Conservation (phyloP, 169 alveolate genomes). For the Cryptosporidium xiaoi region DNA sequence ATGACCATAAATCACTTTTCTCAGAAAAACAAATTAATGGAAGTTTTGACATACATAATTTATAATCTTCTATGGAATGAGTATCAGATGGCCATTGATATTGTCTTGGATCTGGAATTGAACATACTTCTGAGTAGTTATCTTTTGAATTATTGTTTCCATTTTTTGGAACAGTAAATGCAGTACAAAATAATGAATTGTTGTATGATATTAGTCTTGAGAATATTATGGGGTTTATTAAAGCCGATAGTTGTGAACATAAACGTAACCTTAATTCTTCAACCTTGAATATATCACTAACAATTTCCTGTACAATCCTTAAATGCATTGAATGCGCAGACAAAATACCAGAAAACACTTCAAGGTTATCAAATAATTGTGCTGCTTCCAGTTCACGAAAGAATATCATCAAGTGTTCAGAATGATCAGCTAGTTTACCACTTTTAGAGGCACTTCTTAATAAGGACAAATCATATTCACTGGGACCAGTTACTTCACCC, state of each 20-base stretch:
- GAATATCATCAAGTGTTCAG: slow-evolving; percentile 40
- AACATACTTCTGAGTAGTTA: neutral
- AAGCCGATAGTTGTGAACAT: slow-evolving; percentile 64
- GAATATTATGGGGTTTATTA: slow-evolving; percentile 55
- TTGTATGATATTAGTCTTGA: slow-evolving; percentile 48
- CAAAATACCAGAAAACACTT: slow-evolving; percentile 50
- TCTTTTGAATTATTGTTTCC: neutral
- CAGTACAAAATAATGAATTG: slow-evolving; percentile 50
- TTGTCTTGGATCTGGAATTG: slow-evolving; percentile 49
- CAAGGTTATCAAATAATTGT: slow-evolving; percentile 54
- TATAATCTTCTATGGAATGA: slow-evolving; percentile 42
- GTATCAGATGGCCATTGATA: slow-evolving; percentile 70
- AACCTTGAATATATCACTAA: slow-evolving; percentile 31
- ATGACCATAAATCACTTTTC: slow-evolving; percentile 25
- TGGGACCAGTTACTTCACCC: neutral
- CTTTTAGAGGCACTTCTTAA: neutral
- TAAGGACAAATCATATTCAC: neutral
- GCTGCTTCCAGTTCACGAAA: slow-evolving; percentile 72
- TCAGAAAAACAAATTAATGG: slow-evolving; percentile 69
- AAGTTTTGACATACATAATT: slow-evolving; percentile 27
- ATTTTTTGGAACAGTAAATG: slow-evolving; percentile 47
- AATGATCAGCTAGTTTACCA: neutral
- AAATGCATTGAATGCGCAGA: slow-evolving; percentile 61
- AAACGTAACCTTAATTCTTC: slow-evolving; percentile 67
- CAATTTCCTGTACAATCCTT: slow-evolving; percentile 51